Base-by-base conservation (phyloP, 495 filamentous ascomycete species). In the Lasiosphaeriaceae sp. region DNA sequence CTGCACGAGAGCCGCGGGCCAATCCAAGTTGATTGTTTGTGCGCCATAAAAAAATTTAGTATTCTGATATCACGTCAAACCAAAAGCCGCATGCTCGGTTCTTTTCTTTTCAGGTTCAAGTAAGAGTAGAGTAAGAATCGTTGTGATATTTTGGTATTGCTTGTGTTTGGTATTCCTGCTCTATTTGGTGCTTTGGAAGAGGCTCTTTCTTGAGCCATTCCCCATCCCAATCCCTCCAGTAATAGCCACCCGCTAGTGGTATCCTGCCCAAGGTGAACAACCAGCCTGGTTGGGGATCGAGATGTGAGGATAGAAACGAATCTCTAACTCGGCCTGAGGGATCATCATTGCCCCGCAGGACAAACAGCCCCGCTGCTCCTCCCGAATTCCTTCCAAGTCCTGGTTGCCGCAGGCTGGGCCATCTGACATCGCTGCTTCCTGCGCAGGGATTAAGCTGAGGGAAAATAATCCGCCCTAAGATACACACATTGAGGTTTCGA, bases 391-490 rank as follows among this genome's bases (percentile, higher is more conserved):
- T 56, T 19, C 60, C 16, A 55, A 48, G 26, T 39, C 34, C 12
- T 47, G 21, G 19, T 16, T 44, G 52, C 41, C 22, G 17, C 20
- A 23, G 12, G 9, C 17, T 52, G 61, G 31, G 23, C 43, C 29
- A 48, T 41, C 8, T 29, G 34, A 17, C 45, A 54, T 50, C 55
- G 23, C 66, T 69, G 63, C 66, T 66, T 21, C 66, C 66, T 43
- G 66, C 64, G 66, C 66, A 69, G 60, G 55, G 53, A 67, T 65
- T 56, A 59, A 45, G 8, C 45, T 49, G 39, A 43, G 35, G 16
- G 19, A 21, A 54, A 20, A 56, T 26, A 21, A 50, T 50, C 16
- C 22, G 43, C 41, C 46, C 47, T 16, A 56, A 20, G 5, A 46
- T 52, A 61, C 31, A 43, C 39, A 43, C 14, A 43, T 43, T 43